Base-by-base conservation (phyloP, 1,284 basidiomycete genomes). In the Coriolopsis trogii region DNA sequence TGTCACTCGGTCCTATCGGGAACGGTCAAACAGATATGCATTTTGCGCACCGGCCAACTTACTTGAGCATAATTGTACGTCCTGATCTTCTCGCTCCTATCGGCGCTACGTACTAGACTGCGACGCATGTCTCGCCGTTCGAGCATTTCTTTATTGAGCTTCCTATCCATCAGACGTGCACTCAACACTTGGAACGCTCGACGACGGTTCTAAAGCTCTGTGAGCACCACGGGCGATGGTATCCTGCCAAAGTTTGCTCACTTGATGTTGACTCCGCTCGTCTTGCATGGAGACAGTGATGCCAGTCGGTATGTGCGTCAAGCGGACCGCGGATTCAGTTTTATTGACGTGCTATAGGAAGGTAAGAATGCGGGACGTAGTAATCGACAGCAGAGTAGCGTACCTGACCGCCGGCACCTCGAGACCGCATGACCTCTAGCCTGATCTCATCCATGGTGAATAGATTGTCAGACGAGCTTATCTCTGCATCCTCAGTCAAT, bases 261-360 rank as follows among this genome's bases (percentile, higher is more conserved):
- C 92, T 74, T 93, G 90, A 67, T 99, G 96, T 67, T 99, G 96
- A 64, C 90, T 94, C 8, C 97, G 84, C 58, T 95, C 95, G 63
- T 99, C 96, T 73, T 99, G 97, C 93, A 98, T 98, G 3, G 94
- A 95, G 8, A 99, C 97, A 0, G 88, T 90, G 49, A 98, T 91
- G 0, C 95, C 95, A 1, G 94, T 93, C 0, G 97, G 96, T 12
- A 92, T 73, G 63, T 99, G 97, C 0, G 95, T 97, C 29, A 99
- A 72, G 1, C 97, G 87, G n/a, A 99, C 93, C 1, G 97, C 97
- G 0, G 95, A 98, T 71, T 99, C 97, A 0, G 96, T 99, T 79
- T 93, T 94, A 75, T 99, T 99, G 64, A 99, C 97, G 73, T 99
- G 96, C 88, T 96, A 64, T 39, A 20, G 38, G 26, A 15, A 13